Conservation (phyloP, 2,329 filamentous ascomycete species). For the Sphaerulina vaccinii region DNA sequence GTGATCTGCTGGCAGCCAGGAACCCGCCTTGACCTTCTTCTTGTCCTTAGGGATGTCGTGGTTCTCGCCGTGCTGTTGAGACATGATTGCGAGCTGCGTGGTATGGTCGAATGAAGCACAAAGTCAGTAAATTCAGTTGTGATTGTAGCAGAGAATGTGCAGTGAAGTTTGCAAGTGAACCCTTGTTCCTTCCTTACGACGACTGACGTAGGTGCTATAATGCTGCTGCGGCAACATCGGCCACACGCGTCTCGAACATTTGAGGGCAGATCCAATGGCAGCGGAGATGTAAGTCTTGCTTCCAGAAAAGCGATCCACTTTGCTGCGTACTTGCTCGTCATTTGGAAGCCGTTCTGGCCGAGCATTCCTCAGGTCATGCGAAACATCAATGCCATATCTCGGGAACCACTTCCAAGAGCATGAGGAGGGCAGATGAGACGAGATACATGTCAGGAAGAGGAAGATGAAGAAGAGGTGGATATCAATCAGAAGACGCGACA, state of each 20-base stretch:
- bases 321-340: slow-evolving; percentile 20
- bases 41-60: slow-evolving; percentile 53
- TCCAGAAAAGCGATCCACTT: neutral
- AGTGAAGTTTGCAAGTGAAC: neutral
- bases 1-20: slow-evolving; percentile 65
- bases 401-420: too few species aligned
- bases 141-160: neutral
- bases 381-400: too few species aligned
- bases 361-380: too few species aligned
- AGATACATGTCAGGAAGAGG: too few species aligned
- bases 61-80: slow-evolving; percentile 41
- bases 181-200: neutral
- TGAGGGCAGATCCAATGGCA: slow-evolving; percentile 1
- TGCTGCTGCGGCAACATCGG: neutral
- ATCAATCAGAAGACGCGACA: too few species aligned
- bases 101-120: neutral
- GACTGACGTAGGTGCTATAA: neutral
- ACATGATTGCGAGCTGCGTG: slow-evolving; percentile 23
- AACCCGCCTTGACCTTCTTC: slow-evolving; percentile 50
- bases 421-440: too few species aligned
- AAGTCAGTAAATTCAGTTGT: neutral
- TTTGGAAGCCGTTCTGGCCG: slow-evolving; percentile 30
- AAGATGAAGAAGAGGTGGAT: too few species aligned
- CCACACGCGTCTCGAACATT: neutral
- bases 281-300: neutral